Evolutionary conservation across 2,329 filamentous ascomycete genomes (phyloP), one percentile per base, ranked within the genome.

Genomic region (Microsporum ferrugineum): DNA sequence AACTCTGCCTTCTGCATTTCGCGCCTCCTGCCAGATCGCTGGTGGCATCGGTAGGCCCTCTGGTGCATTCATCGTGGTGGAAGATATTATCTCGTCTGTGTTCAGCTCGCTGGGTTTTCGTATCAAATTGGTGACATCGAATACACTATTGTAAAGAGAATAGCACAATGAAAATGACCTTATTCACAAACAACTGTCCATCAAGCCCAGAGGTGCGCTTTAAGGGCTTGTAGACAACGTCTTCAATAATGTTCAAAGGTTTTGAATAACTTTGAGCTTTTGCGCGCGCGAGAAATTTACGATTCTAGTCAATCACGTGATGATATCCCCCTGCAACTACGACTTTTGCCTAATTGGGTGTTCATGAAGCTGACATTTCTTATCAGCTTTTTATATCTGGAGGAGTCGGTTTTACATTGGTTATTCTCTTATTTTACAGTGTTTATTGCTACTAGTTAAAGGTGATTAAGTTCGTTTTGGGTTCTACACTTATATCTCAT

Each of bases 1-100:
- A 55, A 85, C 80, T 67, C 89, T 85, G 65, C 91, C 92, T 70
- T 96, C 91, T 2, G 85, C 78, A 66, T 87, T 89, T 67, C 85
- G 87, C 67, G 89, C 86, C 73, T 94, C 88, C 73, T 89, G 86
- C 91, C 91, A 96, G 49, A 82, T 72, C 61, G 79, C 75, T 59
- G 81, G 78, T 64, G 79, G 66, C n/a, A 66, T 71, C 57, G 72
- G 77, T 63, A 49, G n/a, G 27, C 57, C 23, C 12, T 49, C 57
- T 23, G 43, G 31, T 10, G 41, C 58, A 55, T 55, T 55, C 49
- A 60, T 60, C 8, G 55, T 23, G 55, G 2, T n/a, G 29, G 31
- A 5, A n/a, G 8, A 14, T 14, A 12, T 23, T 33, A 29, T 12
- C 8, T 51, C 5, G 3, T 4, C 31, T 36, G 31, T 17, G 31